phyloP scores from a whole-genome alignment of 1,139 yeast species.

The Lodderomyces parapsilosis region DNA sequence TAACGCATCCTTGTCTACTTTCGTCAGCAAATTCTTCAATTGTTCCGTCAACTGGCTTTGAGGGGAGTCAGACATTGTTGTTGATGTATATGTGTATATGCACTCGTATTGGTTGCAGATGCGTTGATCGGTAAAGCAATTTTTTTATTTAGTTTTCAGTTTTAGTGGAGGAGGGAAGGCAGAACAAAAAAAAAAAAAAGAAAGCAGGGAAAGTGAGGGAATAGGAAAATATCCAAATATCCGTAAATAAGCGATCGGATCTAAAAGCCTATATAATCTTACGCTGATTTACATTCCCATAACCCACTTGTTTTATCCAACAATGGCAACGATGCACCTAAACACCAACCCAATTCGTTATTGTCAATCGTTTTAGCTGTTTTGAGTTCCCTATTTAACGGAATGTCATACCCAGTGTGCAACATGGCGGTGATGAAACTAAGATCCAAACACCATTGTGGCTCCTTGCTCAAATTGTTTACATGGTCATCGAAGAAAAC shows the following conservation, averaged over 20 bases:
- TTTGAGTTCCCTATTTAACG: slow-evolving; percentile 80
- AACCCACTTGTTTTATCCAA: slow-evolving; percentile 58
- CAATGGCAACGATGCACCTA: slow-evolving; percentile 94
- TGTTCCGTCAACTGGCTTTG: slow-evolving; percentile 11
- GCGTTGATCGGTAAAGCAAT: slow-evolving; percentile 2
- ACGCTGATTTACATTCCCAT: slow-evolving; percentile 63
- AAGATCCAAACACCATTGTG: slow-evolving; percentile 92
- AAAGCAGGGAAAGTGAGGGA: not conserved
- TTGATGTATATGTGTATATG: too few species aligned
- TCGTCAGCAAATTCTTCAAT: slow-evolving; percentile 5
- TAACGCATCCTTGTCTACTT: not conserved
- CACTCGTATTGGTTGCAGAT: too few species aligned
- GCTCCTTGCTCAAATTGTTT: slow-evolving; percentile 66
- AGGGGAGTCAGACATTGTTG: slow-evolving; percentile 10
- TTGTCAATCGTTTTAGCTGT: slow-evolving; percentile 87
- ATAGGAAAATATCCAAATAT: not conserved
- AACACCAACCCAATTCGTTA: slow-evolving; percentile 96
- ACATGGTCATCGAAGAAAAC: slow-evolving; percentile 64
- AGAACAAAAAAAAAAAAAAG: not conserved
- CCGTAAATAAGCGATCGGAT: not conserved
- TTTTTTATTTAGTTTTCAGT: not conserved
- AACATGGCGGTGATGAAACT: slow-evolving; percentile 85
- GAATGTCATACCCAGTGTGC: slow-evolving; percentile 95
- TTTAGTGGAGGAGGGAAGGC: not conserved
- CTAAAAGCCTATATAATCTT: not conserved